Evolutionary conservation across 2,329 filamentous ascomycete species (phyloP).

Genomic region (Dactylellina haptotyla): DNA sequence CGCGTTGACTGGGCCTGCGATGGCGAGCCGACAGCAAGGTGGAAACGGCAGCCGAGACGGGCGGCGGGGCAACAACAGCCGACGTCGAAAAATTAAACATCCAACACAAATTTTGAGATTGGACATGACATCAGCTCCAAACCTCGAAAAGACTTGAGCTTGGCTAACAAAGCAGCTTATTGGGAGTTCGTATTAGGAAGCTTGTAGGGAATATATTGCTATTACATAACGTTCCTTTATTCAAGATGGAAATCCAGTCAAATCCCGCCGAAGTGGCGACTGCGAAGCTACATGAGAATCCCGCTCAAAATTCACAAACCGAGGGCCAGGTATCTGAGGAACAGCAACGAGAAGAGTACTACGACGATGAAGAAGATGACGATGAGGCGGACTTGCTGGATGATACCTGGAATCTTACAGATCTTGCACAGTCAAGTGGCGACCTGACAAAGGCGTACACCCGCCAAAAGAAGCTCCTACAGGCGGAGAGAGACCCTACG

Average conservation of each 20-base stretch:
- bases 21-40: not conserved
- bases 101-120: conserved; percentile 41
- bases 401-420: conserved; percentile 64
- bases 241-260: conserved; percentile 18
- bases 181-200: too few species aligned
- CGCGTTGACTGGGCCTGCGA: conserved; percentile 38
- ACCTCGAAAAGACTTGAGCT: not conserved
- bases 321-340: not conserved
- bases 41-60: conserved; percentile 30
- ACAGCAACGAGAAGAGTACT: conserved; percentile 65
- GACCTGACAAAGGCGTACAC: conserved; percentile 91
- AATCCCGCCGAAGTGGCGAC: not conserved
- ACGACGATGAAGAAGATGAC: conserved; percentile 63
- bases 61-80: conserved; percentile 28
- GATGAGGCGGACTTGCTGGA: conserved; percentile 62
- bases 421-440: conserved; percentile 62
- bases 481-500: conserved; percentile 64
- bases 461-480: conserved; percentile 77
- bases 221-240: not conserved
- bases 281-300: conserved; percentile 2
- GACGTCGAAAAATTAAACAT: conserved; percentile 53
- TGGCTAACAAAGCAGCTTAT: too few species aligned
- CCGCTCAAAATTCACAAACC: not conserved
- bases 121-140: conserved; percentile 24
- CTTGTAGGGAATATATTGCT: not conserved